Evolutionary conservation across 345 rosid genomes (phyloP), one percentile per base, ranked within the genome.

Genomic region (Punica granatum): DNA sequence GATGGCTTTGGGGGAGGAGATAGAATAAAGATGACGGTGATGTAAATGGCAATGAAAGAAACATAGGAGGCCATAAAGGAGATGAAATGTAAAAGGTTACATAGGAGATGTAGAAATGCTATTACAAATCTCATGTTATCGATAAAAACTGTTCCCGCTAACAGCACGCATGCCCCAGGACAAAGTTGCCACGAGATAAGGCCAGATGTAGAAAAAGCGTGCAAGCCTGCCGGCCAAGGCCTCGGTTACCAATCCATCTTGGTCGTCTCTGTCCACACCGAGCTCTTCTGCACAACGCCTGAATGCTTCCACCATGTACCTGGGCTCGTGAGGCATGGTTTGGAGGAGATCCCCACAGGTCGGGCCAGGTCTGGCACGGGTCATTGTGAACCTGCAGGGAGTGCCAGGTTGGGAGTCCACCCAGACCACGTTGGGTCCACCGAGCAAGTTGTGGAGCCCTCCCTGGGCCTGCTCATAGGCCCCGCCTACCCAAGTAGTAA

Each of bases 381-480:
- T 91, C 75, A 91, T 89, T 0, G 91, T 90, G 43, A 94, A 94
- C 87, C 92, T 79, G 26, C 89, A 82, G 0, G 99, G 99, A 32
- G 95, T 94, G 72, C 85, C 96, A 32, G 91, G 80, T 81, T 91
- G 97, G 16, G 46, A 37, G 33, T 78, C 84, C 35, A 91, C 92
- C 2, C 88, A 82, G 12, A 94, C 95, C 41, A 91, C 80, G 35
- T 92, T 94, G 10, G 99, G 99, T 36, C 95, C 89, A 5, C 99
- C 95, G 37, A 91, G 91, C 79, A 94, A 60, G 84, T 94, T 91
- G 81, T 94, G 99, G 26, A 88, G 70, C 72, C 99, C 97, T n/a
- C n/a, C n/a, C n/a, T n/a, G n/a, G n/a, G n/a, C n/a, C n/a, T n/a
- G n/a, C n/a, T n/a, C n/a, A n/a, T n/a, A n/a, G n/a, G n/a, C n/a